These are phyloP conservation scores for Zymoseptoria tritici DNA, from an alignment of 2,329 filamentous ascomycete species.

Conservation along the genomic window DNA sequence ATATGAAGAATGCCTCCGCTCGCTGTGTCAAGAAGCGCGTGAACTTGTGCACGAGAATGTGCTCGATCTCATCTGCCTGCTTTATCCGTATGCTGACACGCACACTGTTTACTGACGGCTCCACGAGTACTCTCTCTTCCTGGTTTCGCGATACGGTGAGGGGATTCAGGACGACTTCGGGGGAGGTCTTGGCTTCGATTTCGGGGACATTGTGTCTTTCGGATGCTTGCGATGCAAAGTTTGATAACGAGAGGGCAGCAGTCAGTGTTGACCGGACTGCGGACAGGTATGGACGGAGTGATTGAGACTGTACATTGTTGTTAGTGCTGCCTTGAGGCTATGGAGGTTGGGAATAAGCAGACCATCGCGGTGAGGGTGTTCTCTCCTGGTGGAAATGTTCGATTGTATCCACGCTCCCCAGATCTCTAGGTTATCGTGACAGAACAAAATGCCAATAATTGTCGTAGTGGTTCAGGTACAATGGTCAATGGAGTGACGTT, in stretches of 20 bases:
- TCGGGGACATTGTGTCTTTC: slow-evolving; percentile 98
- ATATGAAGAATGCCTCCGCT: slow-evolving; percentile 93
- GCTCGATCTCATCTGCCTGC: slow-evolving; percentile 97
- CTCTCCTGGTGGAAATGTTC: neutral
- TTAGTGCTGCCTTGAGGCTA: slow-evolving; percentile 3
- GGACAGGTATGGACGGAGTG: slow-evolving; percentile 89
- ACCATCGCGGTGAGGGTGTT: slow-evolving; percentile 8
- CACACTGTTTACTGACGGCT: slow-evolving; percentile 94
- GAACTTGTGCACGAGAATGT: slow-evolving; percentile 97
- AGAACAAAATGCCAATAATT: neutral
- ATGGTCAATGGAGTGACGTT: neutral
- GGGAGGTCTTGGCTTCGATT: slow-evolving; percentile 85
- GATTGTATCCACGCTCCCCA: neutral
- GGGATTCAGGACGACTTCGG: slow-evolving; percentile 88
- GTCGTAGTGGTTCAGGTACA: neutral
- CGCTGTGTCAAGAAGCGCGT: slow-evolving; percentile 92
- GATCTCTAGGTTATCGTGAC: neutral
- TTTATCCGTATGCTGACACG: slow-evolving; percentile 98
- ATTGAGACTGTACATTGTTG: slow-evolving; percentile 68
- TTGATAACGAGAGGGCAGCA: slow-evolving; percentile 84
- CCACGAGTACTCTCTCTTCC: slow-evolving; percentile 92
- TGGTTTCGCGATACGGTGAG: slow-evolving; percentile 89
- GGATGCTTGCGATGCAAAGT: slow-evolving; percentile 94
- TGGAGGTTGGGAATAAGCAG: neutral
- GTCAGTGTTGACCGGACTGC: slow-evolving; percentile 92